These are phyloP conservation scores for rapeseed (Brassica napus) DNA, from an alignment of 345 rosid species.

Conservation along the genomic window DNA sequence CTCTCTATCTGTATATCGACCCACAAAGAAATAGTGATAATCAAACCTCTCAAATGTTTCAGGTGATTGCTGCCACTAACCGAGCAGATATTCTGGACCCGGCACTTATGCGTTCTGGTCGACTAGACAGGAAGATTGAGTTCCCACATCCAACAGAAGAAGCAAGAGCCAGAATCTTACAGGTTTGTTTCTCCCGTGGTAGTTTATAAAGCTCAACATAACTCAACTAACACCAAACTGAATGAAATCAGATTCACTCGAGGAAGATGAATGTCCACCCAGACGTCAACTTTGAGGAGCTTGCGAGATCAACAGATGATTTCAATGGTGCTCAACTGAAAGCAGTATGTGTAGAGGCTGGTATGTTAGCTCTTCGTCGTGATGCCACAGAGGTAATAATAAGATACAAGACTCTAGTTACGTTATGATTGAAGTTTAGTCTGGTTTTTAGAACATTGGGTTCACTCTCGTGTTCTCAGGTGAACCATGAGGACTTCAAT, in stretches of 20 bases:
- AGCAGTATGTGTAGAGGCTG: constrained; percentile 99
- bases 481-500: constrained; percentile 96
- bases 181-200: constrained; percentile 47
- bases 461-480: constrained; percentile 47
- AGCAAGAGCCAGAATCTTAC: constrained; percentile 97
- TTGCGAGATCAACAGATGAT: constrained; percentile 96
- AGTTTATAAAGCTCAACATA: background rate
- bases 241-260: constrained; percentile 74
- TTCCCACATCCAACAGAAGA: constrained; percentile 98
- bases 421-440: constrained; percentile 17
- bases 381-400: constrained; percentile 90
- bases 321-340: constrained; percentile 98
- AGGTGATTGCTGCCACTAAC: constrained; percentile 99
- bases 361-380: constrained; percentile 97
- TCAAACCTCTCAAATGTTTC: background rate
- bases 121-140: constrained; percentile 98
- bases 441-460: constrained; percentile 1
- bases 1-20: background rate
- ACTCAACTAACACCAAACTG: background rate
- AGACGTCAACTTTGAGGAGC: constrained; percentile 97
- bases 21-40: background rate
- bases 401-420: background rate
- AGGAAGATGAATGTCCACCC: constrained; percentile 98
- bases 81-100: constrained; percentile 98
- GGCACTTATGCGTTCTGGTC: constrained; percentile 98